Evolutionary conservation across 108 stramenopile genomes (phyloP).

Genomic region (Mediolabrus comicus): DNA sequence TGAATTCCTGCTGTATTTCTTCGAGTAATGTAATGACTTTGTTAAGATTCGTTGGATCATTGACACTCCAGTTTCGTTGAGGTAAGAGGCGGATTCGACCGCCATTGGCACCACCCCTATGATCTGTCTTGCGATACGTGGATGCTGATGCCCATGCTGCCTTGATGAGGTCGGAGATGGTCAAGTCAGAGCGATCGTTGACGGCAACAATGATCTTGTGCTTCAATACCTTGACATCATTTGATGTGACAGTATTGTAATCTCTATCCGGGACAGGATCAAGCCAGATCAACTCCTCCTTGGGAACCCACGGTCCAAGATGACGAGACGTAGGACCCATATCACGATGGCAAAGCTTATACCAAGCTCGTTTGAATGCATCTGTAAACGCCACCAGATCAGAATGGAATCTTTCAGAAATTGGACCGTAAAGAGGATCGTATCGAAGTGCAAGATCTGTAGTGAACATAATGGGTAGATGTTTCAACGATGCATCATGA

Average conservation of each 20-base stretch:
- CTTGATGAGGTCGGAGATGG: slow-evolving; percentile 53
- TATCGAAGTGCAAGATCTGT: slow-evolving; percentile 65
- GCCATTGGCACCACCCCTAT: slow-evolving; percentile 80
- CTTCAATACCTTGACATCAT: slow-evolving; percentile 48
- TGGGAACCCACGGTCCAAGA: slow-evolving; percentile 62
- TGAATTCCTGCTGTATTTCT: slow-evolving; percentile 27
- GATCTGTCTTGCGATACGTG: slow-evolving; percentile 68
- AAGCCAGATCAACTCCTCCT: slow-evolving; percentile 61
- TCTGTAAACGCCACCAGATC: slow-evolving; percentile 53
- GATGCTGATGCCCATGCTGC: slow-evolving; percentile 78
- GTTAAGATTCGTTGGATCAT: slow-evolving; percentile 57
- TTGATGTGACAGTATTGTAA: slow-evolving; percentile 23
- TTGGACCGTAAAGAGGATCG: slow-evolving; percentile 66
- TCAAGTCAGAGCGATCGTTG: slow-evolving; percentile 31
- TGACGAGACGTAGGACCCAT: slow-evolving; percentile 68
- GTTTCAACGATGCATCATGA: slow-evolving; percentile 41
- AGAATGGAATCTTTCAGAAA: slow-evolving; percentile 51
- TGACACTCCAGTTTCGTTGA: slow-evolving; percentile 68
- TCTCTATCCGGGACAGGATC: slow-evolving; percentile 60
- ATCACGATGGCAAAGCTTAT: slow-evolving; percentile 73
- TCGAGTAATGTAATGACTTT: slow-evolving; percentile 46
- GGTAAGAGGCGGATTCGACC: slow-evolving; percentile 64
- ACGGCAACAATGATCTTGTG: slow-evolving; percentile 36
- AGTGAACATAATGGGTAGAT: slow-evolving; percentile 75
- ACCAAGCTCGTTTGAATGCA: slow-evolving; percentile 78